Evolutionary conservation across 768 basidiomycete species (phyloP).

Genomic region (Panus rudis): DNA sequence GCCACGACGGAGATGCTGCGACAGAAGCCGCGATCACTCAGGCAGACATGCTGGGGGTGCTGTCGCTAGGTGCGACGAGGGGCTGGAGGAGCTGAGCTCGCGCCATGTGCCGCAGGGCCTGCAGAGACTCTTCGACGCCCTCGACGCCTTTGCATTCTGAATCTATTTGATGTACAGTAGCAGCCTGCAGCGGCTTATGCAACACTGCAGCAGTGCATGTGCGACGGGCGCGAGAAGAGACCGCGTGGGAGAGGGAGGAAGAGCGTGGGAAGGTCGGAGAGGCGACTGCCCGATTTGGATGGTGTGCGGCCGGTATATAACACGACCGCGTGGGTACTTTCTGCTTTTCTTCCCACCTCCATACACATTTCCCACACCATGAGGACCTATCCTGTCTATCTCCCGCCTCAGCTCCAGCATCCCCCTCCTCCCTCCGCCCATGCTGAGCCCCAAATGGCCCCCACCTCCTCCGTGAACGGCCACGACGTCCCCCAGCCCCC

Average conservation of each 20-base stretch:
- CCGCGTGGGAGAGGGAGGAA: not conserved
- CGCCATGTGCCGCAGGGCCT: too few species aligned
- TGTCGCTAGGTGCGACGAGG: constrained; percentile 40
- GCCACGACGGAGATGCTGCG: constrained; percentile 26
- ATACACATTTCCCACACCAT: constrained; percentile 13
- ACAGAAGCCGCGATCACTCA: constrained; percentile 30
- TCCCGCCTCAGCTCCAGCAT: constrained; percentile 7
- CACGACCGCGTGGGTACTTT: not conserved
- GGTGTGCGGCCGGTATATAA: not conserved
- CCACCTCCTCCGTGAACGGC: constrained; percentile 26
- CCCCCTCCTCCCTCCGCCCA: constrained; percentile 28
- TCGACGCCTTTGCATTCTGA: too few species aligned
- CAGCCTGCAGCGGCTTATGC: too few species aligned
- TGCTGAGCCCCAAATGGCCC: constrained; percentile 35
- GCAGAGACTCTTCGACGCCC: too few species aligned
- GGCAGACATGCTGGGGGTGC: constrained; percentile 46
- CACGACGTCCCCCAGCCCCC: constrained; percentile 26
- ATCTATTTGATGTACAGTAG: too few species aligned
- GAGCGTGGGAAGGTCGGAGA: not conserved
- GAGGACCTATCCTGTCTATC: constrained; percentile 12
- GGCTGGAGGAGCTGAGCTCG: too few species aligned
- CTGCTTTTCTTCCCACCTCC: constrained; percentile 6
- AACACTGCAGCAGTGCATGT: too few species aligned
- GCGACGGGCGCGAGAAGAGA: not conserved
- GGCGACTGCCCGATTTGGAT: constrained; percentile 2